A percentile compares a stretch with the other conserved stretches of the same genome.
These are phyloP conservation scores for Parascedosporium putredinis DNA, from an alignment of 2,329 filamentous ascomycete genomes.

Conservation along the genomic window DNA sequence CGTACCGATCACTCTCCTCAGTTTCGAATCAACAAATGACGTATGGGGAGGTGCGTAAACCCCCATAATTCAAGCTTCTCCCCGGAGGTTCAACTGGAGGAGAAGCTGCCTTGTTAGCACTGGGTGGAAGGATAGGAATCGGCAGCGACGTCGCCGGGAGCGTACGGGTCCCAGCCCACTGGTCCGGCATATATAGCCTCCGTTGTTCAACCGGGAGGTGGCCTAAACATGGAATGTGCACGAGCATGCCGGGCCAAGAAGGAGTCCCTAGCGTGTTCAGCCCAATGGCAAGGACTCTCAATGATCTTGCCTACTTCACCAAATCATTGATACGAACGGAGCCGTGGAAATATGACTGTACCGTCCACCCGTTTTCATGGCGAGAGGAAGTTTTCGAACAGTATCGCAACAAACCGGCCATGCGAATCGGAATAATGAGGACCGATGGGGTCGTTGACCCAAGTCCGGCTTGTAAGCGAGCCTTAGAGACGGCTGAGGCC, in stretches of 20 bases:
- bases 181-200: constrained; percentile 78
- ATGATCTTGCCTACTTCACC: constrained; percentile 78
- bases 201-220: constrained; percentile 83
- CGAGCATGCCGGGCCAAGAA: constrained; percentile 88
- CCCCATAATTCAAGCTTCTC: constrained; percentile 78
- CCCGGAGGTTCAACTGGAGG: constrained; percentile 85
- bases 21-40: constrained; percentile 68
- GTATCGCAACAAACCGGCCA: constrained; percentile 47
- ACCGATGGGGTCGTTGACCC: constrained; percentile 79
- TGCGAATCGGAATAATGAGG: constrained; percentile 67
- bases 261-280: constrained; percentile 82
- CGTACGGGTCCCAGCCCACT: constrained; percentile 78
- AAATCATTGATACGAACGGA: constrained; percentile 66
- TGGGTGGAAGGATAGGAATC: constrained; percentile 77
- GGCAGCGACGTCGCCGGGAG: constrained; percentile 87
- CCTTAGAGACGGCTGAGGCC: constrained; percentile 57
- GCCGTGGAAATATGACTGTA: constrained; percentile 83
- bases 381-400: constrained; percentile 48
- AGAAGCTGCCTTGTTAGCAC: constrained; percentile 71
- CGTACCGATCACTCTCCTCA: constrained; percentile 73
- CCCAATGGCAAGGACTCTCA: constrained; percentile 79
- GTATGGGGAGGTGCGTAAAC: constrained; percentile 79
- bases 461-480: constrained; percentile 71
- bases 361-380: constrained; percentile 79
- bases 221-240: constrained; percentile 75